A percentile compares a stretch with the other conserved stretches of the same genome.
Conservation (phyloP, 345 rosid genomes). For the Conringia planisiliqua region DNA sequence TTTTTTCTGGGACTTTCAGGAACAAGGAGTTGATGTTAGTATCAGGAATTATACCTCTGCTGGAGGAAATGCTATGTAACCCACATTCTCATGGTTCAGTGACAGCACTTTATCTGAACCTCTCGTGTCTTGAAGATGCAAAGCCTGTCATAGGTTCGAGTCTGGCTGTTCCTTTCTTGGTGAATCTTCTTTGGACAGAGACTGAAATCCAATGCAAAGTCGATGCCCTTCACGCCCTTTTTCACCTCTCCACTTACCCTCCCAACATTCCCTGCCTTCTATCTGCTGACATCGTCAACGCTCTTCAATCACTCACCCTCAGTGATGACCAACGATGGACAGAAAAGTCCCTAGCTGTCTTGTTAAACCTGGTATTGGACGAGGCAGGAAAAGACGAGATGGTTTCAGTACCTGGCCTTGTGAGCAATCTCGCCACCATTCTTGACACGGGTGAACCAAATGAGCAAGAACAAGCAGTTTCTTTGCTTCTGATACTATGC, state of each 20-base stretch:
- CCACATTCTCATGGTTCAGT: conserved; percentile 52
- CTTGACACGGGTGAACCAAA: conserved; percentile 65
- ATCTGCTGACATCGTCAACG: conserved; percentile 57
- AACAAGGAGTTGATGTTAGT: conserved; percentile 85
- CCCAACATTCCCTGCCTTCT: conserved; percentile 65
- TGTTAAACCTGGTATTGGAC: conserved; percentile 58
- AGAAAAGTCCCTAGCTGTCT: conserved; percentile 73
- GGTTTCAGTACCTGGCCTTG: conserved; percentile 56
- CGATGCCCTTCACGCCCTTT: conserved; percentile 90
- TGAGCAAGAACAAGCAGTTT: conserved; percentile 84
- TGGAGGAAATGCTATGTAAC: conserved; percentile 74
- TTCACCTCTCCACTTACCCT: conserved; percentile 64
- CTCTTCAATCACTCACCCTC: conserved; percentile 60
- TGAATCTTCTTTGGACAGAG: conserved; percentile 56
- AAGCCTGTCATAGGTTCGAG: conserved; percentile 76
- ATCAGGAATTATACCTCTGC: conserved; percentile 58
- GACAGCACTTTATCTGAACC: conserved; percentile 87
- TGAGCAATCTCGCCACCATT: conserved; percentile 53
- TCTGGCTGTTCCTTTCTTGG: conserved; percentile 72
- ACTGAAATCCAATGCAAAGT: conserved; percentile 71
- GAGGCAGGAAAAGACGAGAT: conserved; percentile 72
- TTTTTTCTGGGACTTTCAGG: conserved; percentile 38
- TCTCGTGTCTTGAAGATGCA: conserved; percentile 75
- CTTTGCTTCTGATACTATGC: conserved; percentile 70
- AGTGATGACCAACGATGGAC: conserved; percentile 65